Percentiles rank a stretch among this genome's conserved stretches.
Conservation (phyloP, 345 rosid genomes). For the Angophora floribunda region DNA sequence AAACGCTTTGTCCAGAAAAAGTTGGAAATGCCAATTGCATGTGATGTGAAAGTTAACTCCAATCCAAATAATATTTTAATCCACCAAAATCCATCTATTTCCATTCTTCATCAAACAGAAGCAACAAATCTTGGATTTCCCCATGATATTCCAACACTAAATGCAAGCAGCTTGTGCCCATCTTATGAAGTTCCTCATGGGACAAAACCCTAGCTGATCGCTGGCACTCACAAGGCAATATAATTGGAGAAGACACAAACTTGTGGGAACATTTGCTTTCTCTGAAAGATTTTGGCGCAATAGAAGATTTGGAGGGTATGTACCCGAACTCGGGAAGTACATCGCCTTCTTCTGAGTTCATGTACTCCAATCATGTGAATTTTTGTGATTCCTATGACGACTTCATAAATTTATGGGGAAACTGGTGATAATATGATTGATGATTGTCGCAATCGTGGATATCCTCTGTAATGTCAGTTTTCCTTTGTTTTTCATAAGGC, state of each 20-base stretch:
- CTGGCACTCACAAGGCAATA: neutral
- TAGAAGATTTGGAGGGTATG: neutral
- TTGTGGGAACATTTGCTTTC: neutral
- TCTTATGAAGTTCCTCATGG: neutral
- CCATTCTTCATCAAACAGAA: neutral
- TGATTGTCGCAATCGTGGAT: neutral
- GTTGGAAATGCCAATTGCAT: neutral
- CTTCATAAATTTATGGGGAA: neutral
- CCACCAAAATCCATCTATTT: neutral
- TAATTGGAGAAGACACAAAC: neutral
- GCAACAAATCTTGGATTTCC: neutral
- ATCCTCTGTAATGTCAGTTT: neutral
- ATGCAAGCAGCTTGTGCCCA: neutral
- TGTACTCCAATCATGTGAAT: rapidly evolving
- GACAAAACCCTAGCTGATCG: neutral
- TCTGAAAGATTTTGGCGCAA: neutral
- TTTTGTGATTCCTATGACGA: neutral
- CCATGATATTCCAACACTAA: neutral
- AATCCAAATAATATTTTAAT: neutral
- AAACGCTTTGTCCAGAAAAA: neutral
- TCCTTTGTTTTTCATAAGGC: neutral
- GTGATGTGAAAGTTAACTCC: neutral
- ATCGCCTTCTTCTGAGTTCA: neutral
- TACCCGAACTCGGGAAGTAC: neutral
- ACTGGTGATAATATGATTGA: neutral